Evolutionary conservation across 2,329 filamentous ascomycete genomes (phyloP).

Genomic region (Aureobasidium leucospermi): DNA sequence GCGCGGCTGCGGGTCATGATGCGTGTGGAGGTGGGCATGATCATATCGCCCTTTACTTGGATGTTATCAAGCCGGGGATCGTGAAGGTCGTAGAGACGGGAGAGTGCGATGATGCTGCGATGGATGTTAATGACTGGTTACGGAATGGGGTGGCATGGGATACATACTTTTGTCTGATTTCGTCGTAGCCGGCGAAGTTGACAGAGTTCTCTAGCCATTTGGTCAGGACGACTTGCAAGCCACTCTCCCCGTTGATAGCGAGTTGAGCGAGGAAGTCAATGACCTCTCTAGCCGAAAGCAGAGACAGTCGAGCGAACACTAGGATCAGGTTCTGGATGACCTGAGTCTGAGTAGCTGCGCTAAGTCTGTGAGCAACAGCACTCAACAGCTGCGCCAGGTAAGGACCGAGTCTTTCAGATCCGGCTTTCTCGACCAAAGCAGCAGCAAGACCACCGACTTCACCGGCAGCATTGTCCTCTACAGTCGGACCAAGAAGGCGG

Average conservation of each 20-base stretch:
- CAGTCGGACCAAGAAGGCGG: conserved; percentile 69
- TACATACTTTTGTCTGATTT: conserved; percentile 90
- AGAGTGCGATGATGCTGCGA: conserved; percentile 78
- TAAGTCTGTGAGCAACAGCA: conserved; percentile 79
- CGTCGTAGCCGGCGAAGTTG: conserved; percentile 96
- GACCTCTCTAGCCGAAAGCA: conserved; percentile 79
- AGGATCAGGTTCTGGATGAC: conserved; percentile 95
- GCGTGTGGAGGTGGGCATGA: conserved; percentile 67
- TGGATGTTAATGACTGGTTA: conserved; percentile 15
- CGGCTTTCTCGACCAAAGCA: conserved; percentile 91
- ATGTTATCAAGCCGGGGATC: conserved; percentile 73
- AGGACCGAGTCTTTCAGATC: conserved; percentile 80
- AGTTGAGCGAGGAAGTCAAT: conserved; percentile 77
- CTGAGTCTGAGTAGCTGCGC: conserved; percentile 71
- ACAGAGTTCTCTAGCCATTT: conserved; percentile 98
- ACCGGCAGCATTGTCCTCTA: conserved; percentile 92
- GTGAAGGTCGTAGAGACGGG: conserved; percentile 81
- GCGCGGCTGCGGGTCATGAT: conserved; percentile 94
- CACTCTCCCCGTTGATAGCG: conserved; percentile 63
- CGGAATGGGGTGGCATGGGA: not conserved
- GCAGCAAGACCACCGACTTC: conserved; percentile 92
- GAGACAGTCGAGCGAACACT: conserved; percentile 84
- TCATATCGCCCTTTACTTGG: conserved; percentile 83
- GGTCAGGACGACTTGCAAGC: conserved; percentile 78
- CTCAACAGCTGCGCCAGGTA: conserved; percentile 82